Base-by-base conservation (phyloP, 768 basidiomycete species). In the Rossbeevera mucosa region DNA sequence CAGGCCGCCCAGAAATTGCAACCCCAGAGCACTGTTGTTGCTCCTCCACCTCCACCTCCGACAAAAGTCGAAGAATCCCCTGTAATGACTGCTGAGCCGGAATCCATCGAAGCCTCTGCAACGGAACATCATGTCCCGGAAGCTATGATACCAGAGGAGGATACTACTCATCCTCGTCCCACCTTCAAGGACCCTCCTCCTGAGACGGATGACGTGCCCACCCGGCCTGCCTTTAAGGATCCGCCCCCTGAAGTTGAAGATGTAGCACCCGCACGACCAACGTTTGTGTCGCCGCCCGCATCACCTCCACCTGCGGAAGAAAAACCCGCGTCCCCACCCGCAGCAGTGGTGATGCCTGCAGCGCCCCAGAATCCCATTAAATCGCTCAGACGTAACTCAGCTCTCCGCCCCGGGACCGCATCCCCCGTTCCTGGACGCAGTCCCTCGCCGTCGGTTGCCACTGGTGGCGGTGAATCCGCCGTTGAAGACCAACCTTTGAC, bases 131-230 rank as follows among this genome's bases (percentile, higher is more conserved):
- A 43, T 18, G 47, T 28, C 6, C 18, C 53, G n/a, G 56, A 51
- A 18, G 42, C 55, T 20, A 26, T 43, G 11, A 48, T 21, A 16
- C 38, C 45, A 24, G 59, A 70, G 20, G 58, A 61, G 25, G 53
- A 56, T 7, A 42, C 26, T 44, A 31, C 14, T 24, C 65, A 68
- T 28, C 61, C 61, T 12, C 72, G 72, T 20, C 84, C 83, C 0
- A 48, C 62, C 1, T 88, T 86, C 68, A 85, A 78, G 61, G 82
- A 83, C 53, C 85, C 85, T 11, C 79, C 80, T 28, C 80, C 81
- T 5, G 70, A 69, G 47, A 51, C 40, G 7, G 68, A 70, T 13
- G 64, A 63, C 47, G 22, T 50, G 11, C 65, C 71, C 16, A 56
- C 66, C 4, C 72, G 72, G 29, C 84, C 83, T 5, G 52, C 65